phyloP scores from a whole-genome alignment of 768 basidiomycete genomes.

The Naganishia onofrii region DNA sequence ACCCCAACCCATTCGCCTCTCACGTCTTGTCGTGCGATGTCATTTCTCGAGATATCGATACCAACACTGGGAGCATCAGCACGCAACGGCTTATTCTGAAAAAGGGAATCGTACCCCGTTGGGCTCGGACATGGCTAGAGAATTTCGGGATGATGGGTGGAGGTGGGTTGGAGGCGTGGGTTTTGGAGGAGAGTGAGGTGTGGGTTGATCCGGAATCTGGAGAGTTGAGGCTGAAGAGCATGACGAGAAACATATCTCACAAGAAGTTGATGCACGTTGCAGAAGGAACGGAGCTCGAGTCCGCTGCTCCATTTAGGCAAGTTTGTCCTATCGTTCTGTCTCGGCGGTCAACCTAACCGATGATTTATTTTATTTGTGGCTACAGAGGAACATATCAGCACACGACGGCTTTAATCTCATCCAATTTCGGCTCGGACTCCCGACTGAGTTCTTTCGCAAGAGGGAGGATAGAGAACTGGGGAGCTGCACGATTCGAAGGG shows the following conservation, averaged over 20 bases:
- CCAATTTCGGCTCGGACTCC: slow-evolving; percentile 84
- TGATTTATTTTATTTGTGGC: not conserved
- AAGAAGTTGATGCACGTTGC: slow-evolving; percentile 91
- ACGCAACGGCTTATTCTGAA: slow-evolving; percentile 92
- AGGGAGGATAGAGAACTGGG: slow-evolving; percentile 73
- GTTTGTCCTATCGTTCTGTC: slow-evolving; percentile 10
- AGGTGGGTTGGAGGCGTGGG: slow-evolving; percentile 75
- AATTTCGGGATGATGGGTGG: slow-evolving; percentile 55
- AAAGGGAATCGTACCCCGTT: slow-evolving; percentile 81
- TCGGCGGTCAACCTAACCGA: not conserved
- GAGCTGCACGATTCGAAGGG: slow-evolving; percentile 76
- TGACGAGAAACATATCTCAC: slow-evolving; percentile 87
- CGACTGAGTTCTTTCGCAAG: slow-evolving; percentile 58
- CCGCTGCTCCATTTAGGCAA: slow-evolving; percentile 52
- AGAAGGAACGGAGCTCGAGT: slow-evolving; percentile 71
- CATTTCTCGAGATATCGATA: slow-evolving; percentile 73
- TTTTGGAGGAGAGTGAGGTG: slow-evolving; percentile 90
- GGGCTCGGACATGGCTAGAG: slow-evolving; percentile 81
- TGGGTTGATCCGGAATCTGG: slow-evolving; percentile 53
- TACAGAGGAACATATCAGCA: slow-evolving; percentile 80
- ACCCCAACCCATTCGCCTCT: slow-evolving; percentile 89
- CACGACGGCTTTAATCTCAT: slow-evolving; percentile 82
- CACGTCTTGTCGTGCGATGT: slow-evolving; percentile 96
- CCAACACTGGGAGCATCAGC: slow-evolving; percentile 66
- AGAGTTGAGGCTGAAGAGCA: slow-evolving; percentile 59